A percentile compares a stretch with the other conserved stretches of the same genome.
Evolutionary conservation across 2,329 filamentous ascomycete species (phyloP).

Genomic region (Fusarium clavum): DNA sequence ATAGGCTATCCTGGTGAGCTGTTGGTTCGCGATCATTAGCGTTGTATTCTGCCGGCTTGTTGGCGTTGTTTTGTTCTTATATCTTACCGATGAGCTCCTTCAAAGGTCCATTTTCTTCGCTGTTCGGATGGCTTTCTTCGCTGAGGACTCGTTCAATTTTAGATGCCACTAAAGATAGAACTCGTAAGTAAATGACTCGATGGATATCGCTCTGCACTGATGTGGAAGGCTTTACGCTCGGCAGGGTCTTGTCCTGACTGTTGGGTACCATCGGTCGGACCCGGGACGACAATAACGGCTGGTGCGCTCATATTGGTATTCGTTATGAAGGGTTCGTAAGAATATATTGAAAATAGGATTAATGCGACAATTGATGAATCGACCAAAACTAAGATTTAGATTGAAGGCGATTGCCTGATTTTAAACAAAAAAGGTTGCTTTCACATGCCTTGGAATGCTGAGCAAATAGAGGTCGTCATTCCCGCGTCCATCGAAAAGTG

Average conservation of each 20-base stretch:
- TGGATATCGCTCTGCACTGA: background rate
- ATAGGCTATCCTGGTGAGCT: background rate
- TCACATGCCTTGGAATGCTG: background rate
- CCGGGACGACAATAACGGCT: background rate
- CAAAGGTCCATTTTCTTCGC: background rate
- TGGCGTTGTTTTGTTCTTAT: background rate
- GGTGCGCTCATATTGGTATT: background rate
- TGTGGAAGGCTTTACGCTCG: background rate
- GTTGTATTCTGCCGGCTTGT: background rate
- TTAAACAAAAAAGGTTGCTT: background rate
- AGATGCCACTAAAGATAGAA: background rate
- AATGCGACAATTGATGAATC: background rate
- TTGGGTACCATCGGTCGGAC: background rate
- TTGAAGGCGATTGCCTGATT: background rate
- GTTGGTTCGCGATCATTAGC: background rate
- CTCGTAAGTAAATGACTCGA: background rate
- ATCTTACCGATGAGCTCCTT: slow-evolving; percentile 3
- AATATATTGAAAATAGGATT: background rate
- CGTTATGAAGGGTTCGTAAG: background rate
- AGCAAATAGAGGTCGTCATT: background rate
- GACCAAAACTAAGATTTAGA: background rate
- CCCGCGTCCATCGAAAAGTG: background rate
- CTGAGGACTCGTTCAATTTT: background rate
- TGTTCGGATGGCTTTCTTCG: background rate
- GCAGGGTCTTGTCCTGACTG: background rate